Percentiles rank a stretch among this genome's conserved stretches.
Evolutionary conservation across 495 filamentous ascomycete species (phyloP).

Genomic region (Astrothelium macrocarpum): DNA sequence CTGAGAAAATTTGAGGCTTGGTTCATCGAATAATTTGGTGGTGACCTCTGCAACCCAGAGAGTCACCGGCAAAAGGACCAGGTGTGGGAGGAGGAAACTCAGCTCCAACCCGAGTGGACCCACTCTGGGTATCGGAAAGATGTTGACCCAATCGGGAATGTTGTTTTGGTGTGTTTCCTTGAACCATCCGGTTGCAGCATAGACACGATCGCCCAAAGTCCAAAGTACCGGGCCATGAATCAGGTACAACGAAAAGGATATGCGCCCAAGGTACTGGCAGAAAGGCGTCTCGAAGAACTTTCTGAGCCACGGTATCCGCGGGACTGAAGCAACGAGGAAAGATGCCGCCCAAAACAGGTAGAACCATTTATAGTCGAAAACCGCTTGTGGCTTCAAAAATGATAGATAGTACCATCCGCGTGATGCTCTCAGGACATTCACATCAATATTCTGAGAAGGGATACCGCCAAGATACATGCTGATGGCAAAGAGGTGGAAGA

Average conservation of each 20-base stretch:
- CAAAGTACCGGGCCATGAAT: constrained; percentile 23
- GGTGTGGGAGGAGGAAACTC: constrained; percentile 42
- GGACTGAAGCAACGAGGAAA: constrained; percentile 29
- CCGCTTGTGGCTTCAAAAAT: constrained; percentile 42
- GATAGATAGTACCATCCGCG: constrained; percentile 40
- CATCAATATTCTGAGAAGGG: constrained; percentile 31
- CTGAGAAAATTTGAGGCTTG: constrained; percentile 42
- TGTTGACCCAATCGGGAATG: constrained; percentile 38
- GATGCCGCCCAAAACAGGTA: constrained; percentile 27
- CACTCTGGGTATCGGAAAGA: constrained; percentile 37
- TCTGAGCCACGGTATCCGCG: constrained; percentile 28
- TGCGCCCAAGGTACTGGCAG: constrained; percentile 19
- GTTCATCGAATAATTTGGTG: constrained; percentile 47
- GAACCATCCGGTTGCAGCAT: constrained; percentile 44
- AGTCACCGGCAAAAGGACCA: constrained; percentile 47
- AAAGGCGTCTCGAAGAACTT: constrained; percentile 28
- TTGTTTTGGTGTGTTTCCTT: constrained; percentile 30
- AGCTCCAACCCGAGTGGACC: constrained; percentile 48
- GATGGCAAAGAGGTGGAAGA: constrained; percentile 36
- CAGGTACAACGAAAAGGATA: constrained; percentile 19
- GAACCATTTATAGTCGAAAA: constrained; percentile 35
- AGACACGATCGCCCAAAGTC: constrained; percentile 36
- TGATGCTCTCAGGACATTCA: constrained; percentile 29
- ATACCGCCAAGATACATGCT: constrained; percentile 37
- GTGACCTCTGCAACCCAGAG: constrained; percentile 48